Percentiles rank a stretch among this genome's conserved stretches.
Conservation (phyloP, 75 land plant species). For the Larix kaempferi region DNA sequence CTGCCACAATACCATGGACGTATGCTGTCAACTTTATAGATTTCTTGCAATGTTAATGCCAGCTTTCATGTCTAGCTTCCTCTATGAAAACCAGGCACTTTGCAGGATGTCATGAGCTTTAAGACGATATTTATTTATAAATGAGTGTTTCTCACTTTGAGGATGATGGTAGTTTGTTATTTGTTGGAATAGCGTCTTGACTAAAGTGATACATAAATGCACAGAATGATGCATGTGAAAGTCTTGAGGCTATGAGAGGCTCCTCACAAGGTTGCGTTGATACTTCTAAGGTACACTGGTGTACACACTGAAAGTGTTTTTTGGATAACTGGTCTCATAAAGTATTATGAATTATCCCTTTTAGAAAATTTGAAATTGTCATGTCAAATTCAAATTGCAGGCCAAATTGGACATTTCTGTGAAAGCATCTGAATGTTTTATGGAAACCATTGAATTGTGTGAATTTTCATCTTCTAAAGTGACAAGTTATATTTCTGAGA, state of each 20-base stretch:
- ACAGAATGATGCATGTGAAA: background rate
- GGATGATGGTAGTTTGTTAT: background rate
- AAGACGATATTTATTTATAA: background rate
- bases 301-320: background rate
- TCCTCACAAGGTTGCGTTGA: background rate
- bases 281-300: conserved; percentile 4
- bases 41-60: background rate
- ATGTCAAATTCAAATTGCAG: background rate
- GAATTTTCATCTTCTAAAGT: background rate
- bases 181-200: background rate
- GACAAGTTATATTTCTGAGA: background rate
- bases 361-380: background rate
- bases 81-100: background rate
- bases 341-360: background rate
- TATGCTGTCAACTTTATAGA: background rate
- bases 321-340: background rate
- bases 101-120: background rate
- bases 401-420: background rate
- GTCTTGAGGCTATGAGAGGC: background rate
- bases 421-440: background rate
- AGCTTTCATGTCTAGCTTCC: background rate
- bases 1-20: background rate
- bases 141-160: background rate
- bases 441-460: background rate
- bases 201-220: background rate